These are phyloP conservation scores for Bryoerythrophyllum caledonicum DNA, from an alignment of 225 moss, liverwort and hornwort species.

Conservation along the genomic window DNA sequence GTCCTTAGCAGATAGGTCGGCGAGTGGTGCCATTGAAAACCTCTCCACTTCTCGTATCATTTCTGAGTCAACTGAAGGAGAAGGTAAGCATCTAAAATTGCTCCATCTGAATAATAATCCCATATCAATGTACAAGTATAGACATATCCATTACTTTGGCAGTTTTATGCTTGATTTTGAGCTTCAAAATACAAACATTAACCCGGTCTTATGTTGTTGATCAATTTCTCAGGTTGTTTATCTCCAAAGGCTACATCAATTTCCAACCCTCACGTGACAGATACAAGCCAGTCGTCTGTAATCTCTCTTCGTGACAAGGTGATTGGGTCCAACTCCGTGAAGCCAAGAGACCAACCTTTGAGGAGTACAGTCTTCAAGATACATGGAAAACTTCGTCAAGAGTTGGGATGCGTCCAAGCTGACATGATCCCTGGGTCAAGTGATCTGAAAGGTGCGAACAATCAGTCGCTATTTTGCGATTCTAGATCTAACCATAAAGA, in stretches of 20 bases:
- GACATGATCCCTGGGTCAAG: conserved; percentile 3
- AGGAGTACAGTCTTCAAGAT: conserved; percentile 17
- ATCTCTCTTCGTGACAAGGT: not conserved
- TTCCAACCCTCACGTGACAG: not conserved
- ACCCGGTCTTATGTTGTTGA: not conserved
- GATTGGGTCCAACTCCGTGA: not conserved
- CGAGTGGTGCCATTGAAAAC: not conserved
- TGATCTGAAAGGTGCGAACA: not conserved
- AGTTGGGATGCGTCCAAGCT: conserved; percentile 1
- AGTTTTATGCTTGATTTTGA: too few species aligned
- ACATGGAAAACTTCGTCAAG: not conserved
- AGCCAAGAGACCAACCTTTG: conserved; percentile 12
- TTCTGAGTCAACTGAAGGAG: not conserved
- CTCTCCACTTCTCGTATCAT: not conserved
- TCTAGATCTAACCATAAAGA: too few species aligned
- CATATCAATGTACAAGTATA: not conserved
- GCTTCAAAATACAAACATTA: too few species aligned
- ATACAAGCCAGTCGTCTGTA: not conserved
- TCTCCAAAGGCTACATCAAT: not conserved
- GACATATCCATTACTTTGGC: too few species aligned
- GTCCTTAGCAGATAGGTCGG: not conserved
- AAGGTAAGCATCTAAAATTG: not conserved
- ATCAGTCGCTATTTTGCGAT: too few species aligned
- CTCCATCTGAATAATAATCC: not conserved
- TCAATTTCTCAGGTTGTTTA: conserved; percentile 4